Percentiles rank a stretch among this genome's conserved stretches.
Conservation (phyloP, 2,329 filamentous ascomycete species). For the Leptosphaerulina australis region DNA sequence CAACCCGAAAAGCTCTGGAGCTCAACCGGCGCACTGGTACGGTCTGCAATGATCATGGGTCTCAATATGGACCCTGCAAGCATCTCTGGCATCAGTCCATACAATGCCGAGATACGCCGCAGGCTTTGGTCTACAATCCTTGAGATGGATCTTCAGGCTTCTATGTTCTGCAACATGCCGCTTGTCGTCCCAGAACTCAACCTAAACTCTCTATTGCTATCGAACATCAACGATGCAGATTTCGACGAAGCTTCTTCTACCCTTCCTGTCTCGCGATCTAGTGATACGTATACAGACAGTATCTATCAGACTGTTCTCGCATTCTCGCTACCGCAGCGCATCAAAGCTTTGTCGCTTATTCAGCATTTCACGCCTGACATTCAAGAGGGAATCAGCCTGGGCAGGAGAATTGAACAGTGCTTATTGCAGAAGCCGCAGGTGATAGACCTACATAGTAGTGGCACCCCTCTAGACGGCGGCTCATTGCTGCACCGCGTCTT, state of each 20-base stretch:
- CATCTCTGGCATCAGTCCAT: constrained; percentile 43
- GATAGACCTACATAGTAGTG: constrained; percentile 13
- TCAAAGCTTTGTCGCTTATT: constrained; percentile 25
- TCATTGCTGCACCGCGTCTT: constrained; percentile 24
- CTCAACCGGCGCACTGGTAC: constrained; percentile 46
- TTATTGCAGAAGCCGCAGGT: constrained; percentile 17
- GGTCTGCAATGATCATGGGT: constrained; percentile 52
- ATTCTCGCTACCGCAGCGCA: constrained; percentile 21
- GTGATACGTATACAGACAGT: constrained; percentile 24
- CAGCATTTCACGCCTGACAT: constrained; percentile 20
- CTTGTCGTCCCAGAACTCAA: constrained; percentile 20
- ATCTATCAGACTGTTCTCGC: constrained; percentile 28
- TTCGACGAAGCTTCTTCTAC: constrained; percentile 20
- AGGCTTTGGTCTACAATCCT: constrained; percentile 55
- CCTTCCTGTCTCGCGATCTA: constrained; percentile 14
- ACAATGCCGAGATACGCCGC: constrained; percentile 49
- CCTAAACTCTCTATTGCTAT: constrained; percentile 14
- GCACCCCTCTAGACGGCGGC: constrained; percentile 7
- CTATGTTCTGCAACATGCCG: constrained; percentile 29
- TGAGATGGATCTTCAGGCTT: constrained; percentile 48
- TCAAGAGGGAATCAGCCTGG: constrained; percentile 19
- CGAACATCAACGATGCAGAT: constrained; percentile 29
- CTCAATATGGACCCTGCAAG: constrained; percentile 49
- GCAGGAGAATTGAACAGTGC: constrained; percentile 19
- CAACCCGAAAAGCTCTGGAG: constrained; percentile 31